phyloP scores from a whole-genome alignment of 2,329 filamentous ascomycete species.

The Penicillium griseofulvum region DNA sequence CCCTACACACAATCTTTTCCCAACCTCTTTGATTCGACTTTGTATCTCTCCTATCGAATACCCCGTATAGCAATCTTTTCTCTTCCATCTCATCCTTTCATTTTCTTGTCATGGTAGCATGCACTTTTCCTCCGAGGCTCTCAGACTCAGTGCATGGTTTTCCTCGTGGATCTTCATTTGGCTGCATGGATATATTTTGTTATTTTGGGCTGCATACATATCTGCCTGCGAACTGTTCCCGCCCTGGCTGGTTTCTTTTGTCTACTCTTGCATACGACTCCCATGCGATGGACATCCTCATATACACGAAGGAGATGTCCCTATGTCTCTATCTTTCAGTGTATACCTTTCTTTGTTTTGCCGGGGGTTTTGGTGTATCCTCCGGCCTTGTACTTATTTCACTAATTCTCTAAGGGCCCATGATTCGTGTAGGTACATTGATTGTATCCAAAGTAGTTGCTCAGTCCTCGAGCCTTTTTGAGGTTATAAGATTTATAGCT shows the following conservation, averaged over 20 bases:
- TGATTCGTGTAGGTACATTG: not conserved
- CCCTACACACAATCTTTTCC: slow-evolving; percentile 8
- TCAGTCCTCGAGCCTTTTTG: not conserved
- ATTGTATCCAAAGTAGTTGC: not conserved
- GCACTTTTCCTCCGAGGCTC: not conserved
- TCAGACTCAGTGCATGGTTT: not conserved
- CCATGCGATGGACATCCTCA: slow-evolving; percentile 18
- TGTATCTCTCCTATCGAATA: slow-evolving; percentile 30
- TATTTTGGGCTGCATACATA: not conserved
- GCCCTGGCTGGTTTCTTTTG: slow-evolving; percentile 1
- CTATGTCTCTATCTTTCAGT: slow-evolving; percentile 2
- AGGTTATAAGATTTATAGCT: not conserved
- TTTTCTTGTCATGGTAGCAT: not conserved
- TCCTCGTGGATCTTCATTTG: not conserved
- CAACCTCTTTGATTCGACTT: slow-evolving; percentile 22
- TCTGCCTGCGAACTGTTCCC: not conserved
- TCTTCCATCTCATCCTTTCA: not conserved
- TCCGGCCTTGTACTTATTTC: not conserved
- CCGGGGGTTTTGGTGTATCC: not conserved
- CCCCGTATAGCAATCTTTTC: slow-evolving; percentile 29
- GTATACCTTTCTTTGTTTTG: not conserved
- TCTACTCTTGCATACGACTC: slow-evolving; percentile 8
- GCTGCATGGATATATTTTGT: not conserved
- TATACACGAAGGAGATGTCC: slow-evolving; percentile 22
- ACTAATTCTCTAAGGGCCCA: not conserved